Base-by-base conservation (phyloP, 2,329 filamentous ascomycete species). In the Furcasterigmium sp. region DNA sequence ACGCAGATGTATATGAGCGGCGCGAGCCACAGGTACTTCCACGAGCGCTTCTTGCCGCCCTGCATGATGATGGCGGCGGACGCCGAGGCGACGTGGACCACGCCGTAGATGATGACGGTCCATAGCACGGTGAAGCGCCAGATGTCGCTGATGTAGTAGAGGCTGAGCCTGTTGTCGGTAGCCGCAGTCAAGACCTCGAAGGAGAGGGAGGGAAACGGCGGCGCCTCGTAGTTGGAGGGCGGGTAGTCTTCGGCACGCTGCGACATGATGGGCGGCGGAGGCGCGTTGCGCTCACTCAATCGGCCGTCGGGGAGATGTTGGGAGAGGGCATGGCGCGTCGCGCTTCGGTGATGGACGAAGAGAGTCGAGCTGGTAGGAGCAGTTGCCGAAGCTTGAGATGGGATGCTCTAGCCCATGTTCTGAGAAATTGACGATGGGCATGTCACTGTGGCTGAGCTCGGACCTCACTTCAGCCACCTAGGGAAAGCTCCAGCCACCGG, bases 41-140 rank as follows among this genome's bases (percentile, higher is more conserved):
- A 78, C 37, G 71, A 72, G 29, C 67, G 70, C 41, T 66, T 67
- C 58, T 76, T 79, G 51, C 71, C 72, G 29, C 72, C 78, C 62
- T 93, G 87, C 55, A 90, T 82, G 35, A 79, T 68, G 52, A 90
- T 73, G 3, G 88, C 87, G 58, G 88, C 85, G 11, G 74, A 67
- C 0, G 85, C 82, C 3, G 85, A 86, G 26, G 81, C 74, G 15
- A 91, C 56, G 60, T 95, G 88, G 49, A 91, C 86, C 17, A 80
- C 72, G 26, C 78, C 81, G 54, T 87, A 91, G 52, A 89, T 78
- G 23, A 95, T 80, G 29, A 94, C 65, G 0, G 89, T 95, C 90
- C 90, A 96, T 58, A 84, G 77, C 14, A 93, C 67, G 1, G 89
- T 95, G 63, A 93, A 95, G 51, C 85, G 84, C 84, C 88, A 91